Conservation (phyloP, 306 rosid genomes). For the Potentilla sterilis region DNA sequence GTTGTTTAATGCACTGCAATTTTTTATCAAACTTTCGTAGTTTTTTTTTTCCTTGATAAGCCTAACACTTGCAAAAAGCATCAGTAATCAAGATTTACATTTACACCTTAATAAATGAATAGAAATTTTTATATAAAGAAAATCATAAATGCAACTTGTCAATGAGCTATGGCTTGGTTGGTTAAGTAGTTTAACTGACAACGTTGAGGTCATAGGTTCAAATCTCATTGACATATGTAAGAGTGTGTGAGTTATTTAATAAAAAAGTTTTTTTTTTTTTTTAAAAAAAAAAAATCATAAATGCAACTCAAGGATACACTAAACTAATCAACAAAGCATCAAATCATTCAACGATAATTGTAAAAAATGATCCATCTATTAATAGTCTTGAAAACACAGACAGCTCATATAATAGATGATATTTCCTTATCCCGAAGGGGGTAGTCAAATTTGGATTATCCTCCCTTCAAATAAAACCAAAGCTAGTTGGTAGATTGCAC, state of each 20-base stretch:
- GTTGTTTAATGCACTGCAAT: neutral
- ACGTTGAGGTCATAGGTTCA: too few species aligned
- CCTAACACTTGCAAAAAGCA: neutral
- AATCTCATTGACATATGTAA: too few species aligned
- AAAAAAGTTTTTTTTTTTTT: too few species aligned
- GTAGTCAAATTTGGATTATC: neutral
- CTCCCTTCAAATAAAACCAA: neutral
- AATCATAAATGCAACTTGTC: neutral
- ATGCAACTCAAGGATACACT: neutral
- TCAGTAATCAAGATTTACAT: neutral
- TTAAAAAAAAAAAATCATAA: neutral
- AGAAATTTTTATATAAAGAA: neutral
- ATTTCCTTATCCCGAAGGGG: neutral
- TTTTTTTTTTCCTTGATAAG: neutral
- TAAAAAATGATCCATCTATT: neutral
- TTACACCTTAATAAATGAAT: neutral
- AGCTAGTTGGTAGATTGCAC: neutral
- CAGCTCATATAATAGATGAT: neutral
- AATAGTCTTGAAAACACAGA: neutral
- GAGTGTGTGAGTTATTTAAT: too few species aligned
- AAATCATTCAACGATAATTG: neutral
- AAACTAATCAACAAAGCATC: neutral
- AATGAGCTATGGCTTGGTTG: too few species aligned
- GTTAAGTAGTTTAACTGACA: too few species aligned
- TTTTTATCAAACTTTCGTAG: slow-evolving; percentile 1